Evolutionary conservation across 495 filamentous ascomycete genomes (phyloP).

Genomic region (Penicillium ucsense): DNA sequence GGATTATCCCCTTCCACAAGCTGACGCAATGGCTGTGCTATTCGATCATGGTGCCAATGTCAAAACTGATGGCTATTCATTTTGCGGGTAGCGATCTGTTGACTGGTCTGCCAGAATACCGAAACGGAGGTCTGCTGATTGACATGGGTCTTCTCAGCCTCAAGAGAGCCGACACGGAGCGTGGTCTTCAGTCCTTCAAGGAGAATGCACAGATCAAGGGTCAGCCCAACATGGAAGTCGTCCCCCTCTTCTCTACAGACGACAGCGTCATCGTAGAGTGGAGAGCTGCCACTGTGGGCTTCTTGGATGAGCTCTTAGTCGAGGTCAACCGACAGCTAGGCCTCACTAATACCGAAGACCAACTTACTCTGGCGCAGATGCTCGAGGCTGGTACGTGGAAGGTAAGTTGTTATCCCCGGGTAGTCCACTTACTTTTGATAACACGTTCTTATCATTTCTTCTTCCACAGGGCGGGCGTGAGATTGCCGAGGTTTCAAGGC

Average conservation of each 20-base stretch:
- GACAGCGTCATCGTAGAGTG: conserved; percentile 68
- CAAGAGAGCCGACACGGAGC: conserved; percentile 46
- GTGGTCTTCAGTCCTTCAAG: conserved; percentile 60
- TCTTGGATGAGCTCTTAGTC: conserved; percentile 51
- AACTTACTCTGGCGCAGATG: conserved; percentile 55
- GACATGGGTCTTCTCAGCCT: conserved; percentile 55
- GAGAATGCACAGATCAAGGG: conserved; percentile 66
- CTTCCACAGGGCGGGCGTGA: conserved; percentile 74
- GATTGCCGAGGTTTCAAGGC: conserved; percentile 87
- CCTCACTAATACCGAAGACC: conserved; percentile 36
- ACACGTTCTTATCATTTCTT: conserved; percentile 16
- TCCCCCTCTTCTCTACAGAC: conserved; percentile 52
- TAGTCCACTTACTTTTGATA: not conserved
- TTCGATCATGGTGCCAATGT: conserved; percentile 64
- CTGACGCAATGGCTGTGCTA: conserved; percentile 68
- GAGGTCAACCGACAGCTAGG: conserved; percentile 55
- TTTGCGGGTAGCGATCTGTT: conserved; percentile 54
- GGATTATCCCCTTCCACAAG: conserved; percentile 80
- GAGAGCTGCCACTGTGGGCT: conserved; percentile 56
- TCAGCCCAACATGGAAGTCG: conserved; percentile 58
- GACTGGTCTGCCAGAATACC: conserved; percentile 60
- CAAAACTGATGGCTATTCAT: conserved; percentile 49
- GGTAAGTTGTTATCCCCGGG: conserved; percentile 36
- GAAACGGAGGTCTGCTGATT: conserved; percentile 60
- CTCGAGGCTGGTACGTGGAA: conserved; percentile 73